Base-by-base conservation (phyloP, 352 stramenopile genomes). In the Pythium scleroteichum region DNA sequence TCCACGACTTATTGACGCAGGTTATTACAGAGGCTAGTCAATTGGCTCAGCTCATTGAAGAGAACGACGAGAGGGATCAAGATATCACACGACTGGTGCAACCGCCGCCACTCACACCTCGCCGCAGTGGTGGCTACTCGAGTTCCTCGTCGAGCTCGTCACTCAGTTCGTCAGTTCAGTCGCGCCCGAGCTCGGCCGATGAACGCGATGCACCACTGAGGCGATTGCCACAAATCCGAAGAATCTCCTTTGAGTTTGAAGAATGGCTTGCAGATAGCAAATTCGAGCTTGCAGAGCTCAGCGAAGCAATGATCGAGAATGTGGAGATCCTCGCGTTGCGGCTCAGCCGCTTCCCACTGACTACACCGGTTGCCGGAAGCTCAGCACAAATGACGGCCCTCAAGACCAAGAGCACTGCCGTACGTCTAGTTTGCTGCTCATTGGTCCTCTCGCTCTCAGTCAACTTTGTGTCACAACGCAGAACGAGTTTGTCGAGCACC, bases 201-300 rank as follows among this genome's bases (percentile, higher is more conserved):
- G 35, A 47, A 13, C 20, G 41, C 22, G 53, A 57, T n/a, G 22
- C 17, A 1, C 22, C n/a, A 2, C 7, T 29, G 1, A 17, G 40
- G 3, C 35, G 63, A 19, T 64, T 86, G 19, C 76, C 76, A 13
- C 78, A 90, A 53, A 58, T 87, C 45, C 64, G 72, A 42, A 73
- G 74, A n/a, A 84, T 89, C 58, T 76, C 76, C 35, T 27, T 76
- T 17, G 79, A 87, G 49, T 74, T 86, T 41, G 72, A 77, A 29
- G 63, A 76, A 6, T 45, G 77, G 35, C 61, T 73, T 29, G 72
- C 74, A 14, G 74, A 87, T 52, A 71, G 62, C 64, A 87, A 87
- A 26, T 66, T 78, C 17, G 59, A 79, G 23, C 66, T 89, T 38
- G 79, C 76, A 1, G 66, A 82, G 53, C 60, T 89, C 29, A 83